Conservation (phyloP, 75 land plant genomes). For the Larix kaempferi region DNA sequence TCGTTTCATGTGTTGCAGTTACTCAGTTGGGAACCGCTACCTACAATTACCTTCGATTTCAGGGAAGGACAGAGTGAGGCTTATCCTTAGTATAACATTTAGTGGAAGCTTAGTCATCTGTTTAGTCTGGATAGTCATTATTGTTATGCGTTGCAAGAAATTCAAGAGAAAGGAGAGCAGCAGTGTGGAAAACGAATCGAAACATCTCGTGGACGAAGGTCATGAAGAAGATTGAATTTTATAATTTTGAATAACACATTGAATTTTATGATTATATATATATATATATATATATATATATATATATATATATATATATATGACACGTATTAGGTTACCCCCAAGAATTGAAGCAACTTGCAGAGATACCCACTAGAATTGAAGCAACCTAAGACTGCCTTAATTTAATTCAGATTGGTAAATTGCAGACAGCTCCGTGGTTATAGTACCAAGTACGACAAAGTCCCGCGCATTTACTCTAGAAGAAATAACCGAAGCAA, state of each 20-base stretch:
- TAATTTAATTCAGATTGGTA: too few species aligned
- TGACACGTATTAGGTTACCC: too few species aligned
- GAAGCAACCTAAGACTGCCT: too few species aligned
- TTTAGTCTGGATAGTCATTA: background rate
- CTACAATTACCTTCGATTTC: background rate
- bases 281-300: too few species aligned
- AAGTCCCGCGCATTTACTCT: background rate
- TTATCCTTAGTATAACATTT: background rate
- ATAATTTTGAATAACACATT: too few species aligned
- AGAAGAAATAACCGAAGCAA: background rate
- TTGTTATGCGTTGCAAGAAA: background rate
- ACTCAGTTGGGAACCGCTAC: background rate
- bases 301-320: too few species aligned
- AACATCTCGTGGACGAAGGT: too few species aligned
- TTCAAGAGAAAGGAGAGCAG: background rate
- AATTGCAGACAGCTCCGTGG: background rate
- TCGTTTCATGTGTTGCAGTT: background rate
- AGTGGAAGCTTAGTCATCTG: background rate
- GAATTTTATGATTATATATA: too few species aligned
- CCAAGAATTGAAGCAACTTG: too few species aligned
- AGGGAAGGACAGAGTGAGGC: background rate
- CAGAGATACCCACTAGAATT: too few species aligned
- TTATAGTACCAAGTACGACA: background rate
- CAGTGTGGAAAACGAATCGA: background rate
- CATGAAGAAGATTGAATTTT: too few species aligned